Evolutionary conservation across 2,329 filamentous ascomycete species (phyloP).

Genomic region (Xylariaceae sp.): DNA sequence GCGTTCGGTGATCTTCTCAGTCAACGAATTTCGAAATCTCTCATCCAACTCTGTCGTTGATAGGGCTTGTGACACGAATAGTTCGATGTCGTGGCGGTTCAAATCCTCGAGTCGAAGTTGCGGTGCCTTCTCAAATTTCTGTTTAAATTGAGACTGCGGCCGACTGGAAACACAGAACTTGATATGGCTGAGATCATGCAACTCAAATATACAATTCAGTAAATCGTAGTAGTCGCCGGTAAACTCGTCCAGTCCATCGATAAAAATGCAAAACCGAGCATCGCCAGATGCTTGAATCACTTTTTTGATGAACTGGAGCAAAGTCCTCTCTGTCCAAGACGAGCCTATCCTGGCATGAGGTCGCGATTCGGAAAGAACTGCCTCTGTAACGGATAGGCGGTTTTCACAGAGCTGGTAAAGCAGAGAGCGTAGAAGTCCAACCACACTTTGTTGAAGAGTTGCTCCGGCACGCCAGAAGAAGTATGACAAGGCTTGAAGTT

Average conservation of each 20-base stretch:
- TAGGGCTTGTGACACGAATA: conserved; percentile 1
- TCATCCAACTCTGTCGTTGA: background rate
- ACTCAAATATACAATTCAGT: background rate
- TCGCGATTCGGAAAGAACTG: background rate
- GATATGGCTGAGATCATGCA: background rate
- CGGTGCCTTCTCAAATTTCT: background rate
- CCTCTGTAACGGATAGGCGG: background rate
- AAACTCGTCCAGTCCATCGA: conserved; percentile 12
- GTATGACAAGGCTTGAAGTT: conserved; percentile 10
- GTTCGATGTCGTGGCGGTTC: conserved; percentile 2
- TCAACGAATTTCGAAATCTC: background rate
- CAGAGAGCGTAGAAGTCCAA: conserved; percentile 11
- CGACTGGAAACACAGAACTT: conserved; percentile 11
- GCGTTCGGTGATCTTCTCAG: background rate
- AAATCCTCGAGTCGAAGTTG: conserved; percentile 8
- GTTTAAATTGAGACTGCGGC: background rate
- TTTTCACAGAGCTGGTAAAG: conserved; percentile 7
- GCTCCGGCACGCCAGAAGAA: conserved; percentile 17
- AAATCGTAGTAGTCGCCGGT: background rate
- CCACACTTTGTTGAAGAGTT: conserved; percentile 7
- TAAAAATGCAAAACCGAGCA: conserved; percentile 8
- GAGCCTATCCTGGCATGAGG: background rate
- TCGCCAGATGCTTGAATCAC: background rate
- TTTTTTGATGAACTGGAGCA: background rate
- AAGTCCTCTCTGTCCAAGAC: conserved; percentile 5